Evolutionary conservation across 1,284 basidiomycete genomes (phyloP).

Genomic region (Phenoliferia sp.): DNA sequence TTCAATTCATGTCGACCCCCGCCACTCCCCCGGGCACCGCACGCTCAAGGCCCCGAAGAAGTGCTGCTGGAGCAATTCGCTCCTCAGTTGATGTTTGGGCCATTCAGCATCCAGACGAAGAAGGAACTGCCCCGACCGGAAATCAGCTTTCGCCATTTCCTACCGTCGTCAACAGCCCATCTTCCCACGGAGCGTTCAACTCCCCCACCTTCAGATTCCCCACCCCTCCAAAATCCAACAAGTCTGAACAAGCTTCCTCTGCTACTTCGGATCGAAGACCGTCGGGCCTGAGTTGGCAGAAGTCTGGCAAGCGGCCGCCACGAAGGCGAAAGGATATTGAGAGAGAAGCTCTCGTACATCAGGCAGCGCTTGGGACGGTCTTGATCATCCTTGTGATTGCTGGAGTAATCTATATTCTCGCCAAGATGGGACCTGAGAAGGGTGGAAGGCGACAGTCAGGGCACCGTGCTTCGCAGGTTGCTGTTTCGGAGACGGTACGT

Average conservation of each 20-base stretch:
- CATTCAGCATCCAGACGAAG: background rate
- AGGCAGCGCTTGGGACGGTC: slow-evolving; percentile 9
- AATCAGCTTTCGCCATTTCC: background rate
- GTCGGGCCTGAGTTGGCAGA: background rate
- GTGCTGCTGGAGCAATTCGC: background rate
- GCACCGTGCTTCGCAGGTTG: background rate
- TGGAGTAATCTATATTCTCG: background rate
- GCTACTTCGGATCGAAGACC: background rate
- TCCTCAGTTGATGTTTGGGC: background rate
- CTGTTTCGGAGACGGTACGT: background rate
- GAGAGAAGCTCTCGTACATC: slow-evolving; percentile 16
- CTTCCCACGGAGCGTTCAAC: background rate
- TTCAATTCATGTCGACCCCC: too few species aligned
- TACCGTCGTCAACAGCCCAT: background rate
- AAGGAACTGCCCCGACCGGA: background rate
- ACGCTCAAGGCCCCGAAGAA: background rate
- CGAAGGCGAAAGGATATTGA: slow-evolving; percentile 19
- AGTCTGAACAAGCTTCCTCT: background rate
- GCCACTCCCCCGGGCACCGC: too few species aligned
- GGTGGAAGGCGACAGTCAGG: background rate
- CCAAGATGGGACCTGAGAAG: too few species aligned
- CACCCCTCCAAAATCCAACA: background rate
- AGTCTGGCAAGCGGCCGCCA: slow-evolving; percentile 2
- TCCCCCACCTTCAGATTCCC: background rate
- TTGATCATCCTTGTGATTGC: slow-evolving; percentile 1